Evolutionary conservation across 2,329 filamentous ascomycete genomes (phyloP), one percentile per base, ranked within the genome.

Genomic region (Sarocladium strictum): DNA sequence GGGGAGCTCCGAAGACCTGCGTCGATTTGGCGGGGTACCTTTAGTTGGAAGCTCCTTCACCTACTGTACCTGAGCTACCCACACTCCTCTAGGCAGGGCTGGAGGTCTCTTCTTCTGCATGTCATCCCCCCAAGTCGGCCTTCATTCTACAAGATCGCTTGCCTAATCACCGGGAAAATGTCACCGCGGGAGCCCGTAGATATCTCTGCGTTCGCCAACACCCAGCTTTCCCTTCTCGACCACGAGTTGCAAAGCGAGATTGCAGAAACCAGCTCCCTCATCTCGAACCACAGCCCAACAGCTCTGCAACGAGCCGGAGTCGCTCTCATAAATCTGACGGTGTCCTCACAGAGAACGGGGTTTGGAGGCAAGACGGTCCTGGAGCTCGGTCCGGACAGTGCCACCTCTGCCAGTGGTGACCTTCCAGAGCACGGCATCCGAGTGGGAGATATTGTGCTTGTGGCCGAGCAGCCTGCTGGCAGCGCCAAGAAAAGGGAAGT

Each of bases 281-380:
- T 91, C 56, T 77, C 83, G 43, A 80, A 79, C 45, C 82, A 87
- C 67, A 83, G 85, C 49, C 89, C 90, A 3, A 73, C 79, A 0
- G 76, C 81, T 1, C 82, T 95, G 12, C 82, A 89, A 65, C 84
- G 87, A 56, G 87, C 87, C 5, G 90, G 90, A n/a, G 78, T 90
- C 38, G 90, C 90, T 29, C 76, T 94, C 62, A 83, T 84, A 15
- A 93, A 92, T 69, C 81, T 97, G 9, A 74, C 81, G 29, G 74
- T 96, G 32, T 76, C 80, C 11, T 86, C 87, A 17, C 88, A 89
- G 65, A 86, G 92, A 27, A 99, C 94, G 0, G 94, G 94, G 0
- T 77, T 97, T 35, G 94, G 92, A 15, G 94, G 94, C n/a, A 89
- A 90, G 59, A 90, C 89, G 0, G 87, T 99, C 1, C 74, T 97